Conservation (phyloP, 495 filamentous ascomycete species). For the Xylaria sp. region DNA sequence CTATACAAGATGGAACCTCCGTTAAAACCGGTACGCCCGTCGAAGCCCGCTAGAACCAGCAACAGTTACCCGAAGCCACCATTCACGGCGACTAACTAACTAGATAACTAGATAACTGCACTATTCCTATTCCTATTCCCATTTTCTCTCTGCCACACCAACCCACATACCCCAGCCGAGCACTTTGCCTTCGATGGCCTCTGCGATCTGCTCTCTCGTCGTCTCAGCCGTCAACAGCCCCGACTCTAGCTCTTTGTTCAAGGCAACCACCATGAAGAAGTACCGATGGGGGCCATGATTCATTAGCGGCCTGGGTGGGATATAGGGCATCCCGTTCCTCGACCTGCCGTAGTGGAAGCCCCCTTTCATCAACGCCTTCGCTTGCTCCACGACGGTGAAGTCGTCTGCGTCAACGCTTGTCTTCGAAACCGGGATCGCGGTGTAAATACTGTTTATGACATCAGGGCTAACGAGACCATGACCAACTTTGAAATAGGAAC, state of each 20-base stretch:
- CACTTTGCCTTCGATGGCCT: slow-evolving; percentile 47
- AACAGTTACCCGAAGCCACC: slow-evolving; percentile 12
- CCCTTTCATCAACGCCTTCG: slow-evolving; percentile 25
- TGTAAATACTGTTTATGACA: slow-evolving; percentile 46
- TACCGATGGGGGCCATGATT: slow-evolving; percentile 59
- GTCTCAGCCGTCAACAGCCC: slow-evolving; percentile 42
- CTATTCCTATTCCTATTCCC: too few species aligned
- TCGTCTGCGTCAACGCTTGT: slow-evolving; percentile 48
- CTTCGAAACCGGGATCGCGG: slow-evolving; percentile 48
- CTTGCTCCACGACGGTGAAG: slow-evolving; percentile 43
- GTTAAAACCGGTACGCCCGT: slow-evolving; percentile 20
- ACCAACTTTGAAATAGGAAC: neutral
- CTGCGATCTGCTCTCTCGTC: slow-evolving; percentile 50
- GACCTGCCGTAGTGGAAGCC: slow-evolving; percentile 58
- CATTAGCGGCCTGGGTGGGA: slow-evolving; percentile 49
- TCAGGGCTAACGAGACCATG: neutral
- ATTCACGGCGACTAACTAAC: neutral
- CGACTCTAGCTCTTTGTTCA: slow-evolving; percentile 48
- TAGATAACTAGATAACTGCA: too few species aligned
- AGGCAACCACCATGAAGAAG: slow-evolving; percentile 57
- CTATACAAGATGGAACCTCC: neutral
- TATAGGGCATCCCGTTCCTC: slow-evolving; percentile 46
- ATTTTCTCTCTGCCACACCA: slow-evolving; percentile 54
- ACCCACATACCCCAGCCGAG: slow-evolving; percentile 54
- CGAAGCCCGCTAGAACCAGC: neutral